These are phyloP conservation scores for Mollisia scopiformis DNA, from an alignment of 2,329 filamentous ascomycete species.

Conservation along the genomic window DNA sequence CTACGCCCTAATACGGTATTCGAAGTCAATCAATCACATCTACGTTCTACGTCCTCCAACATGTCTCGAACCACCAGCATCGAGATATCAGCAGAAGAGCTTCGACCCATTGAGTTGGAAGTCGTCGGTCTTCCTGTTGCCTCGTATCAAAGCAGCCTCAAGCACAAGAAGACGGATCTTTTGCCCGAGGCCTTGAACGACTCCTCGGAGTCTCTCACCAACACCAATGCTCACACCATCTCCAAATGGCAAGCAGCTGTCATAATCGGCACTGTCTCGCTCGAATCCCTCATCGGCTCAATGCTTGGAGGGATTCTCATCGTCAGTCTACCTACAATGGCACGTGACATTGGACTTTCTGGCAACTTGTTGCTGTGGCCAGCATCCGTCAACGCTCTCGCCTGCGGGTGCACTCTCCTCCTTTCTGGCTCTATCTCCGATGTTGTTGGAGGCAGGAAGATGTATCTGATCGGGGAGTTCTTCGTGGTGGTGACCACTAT, in stretches of 20 bases:
- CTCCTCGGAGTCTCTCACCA: constrained; percentile 5
- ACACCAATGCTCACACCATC: not conserved
- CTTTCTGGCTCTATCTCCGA: constrained; percentile 53
- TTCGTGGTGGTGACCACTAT: constrained; percentile 47
- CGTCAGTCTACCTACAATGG: constrained; percentile 45
- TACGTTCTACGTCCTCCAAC: not conserved
- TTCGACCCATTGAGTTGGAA: constrained; percentile 15
- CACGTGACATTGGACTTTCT: constrained; percentile 38
- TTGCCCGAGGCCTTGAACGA: not conserved
- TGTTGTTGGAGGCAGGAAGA: constrained; percentile 47
- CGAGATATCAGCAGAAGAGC: not conserved
- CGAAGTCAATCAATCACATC: not conserved
- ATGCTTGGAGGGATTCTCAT: constrained; percentile 41
- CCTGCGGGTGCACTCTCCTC: constrained; percentile 49
- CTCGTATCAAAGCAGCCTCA: not conserved
- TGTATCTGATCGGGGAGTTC: constrained; percentile 49
- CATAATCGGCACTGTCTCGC: constrained; percentile 23
- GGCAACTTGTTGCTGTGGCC: constrained; percentile 32
- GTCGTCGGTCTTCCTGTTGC: constrained; percentile 7
- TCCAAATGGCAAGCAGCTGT: constrained; percentile 22
- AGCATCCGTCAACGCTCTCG: constrained; percentile 40
- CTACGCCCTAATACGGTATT: not conserved
- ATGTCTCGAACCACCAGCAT: constrained; percentile 6
- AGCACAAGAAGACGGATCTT: not conserved
- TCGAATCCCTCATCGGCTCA: constrained; percentile 33